phyloP scores from a whole-genome alignment of 116 monocot genomes.

The Thalassia testudinum region DNA sequence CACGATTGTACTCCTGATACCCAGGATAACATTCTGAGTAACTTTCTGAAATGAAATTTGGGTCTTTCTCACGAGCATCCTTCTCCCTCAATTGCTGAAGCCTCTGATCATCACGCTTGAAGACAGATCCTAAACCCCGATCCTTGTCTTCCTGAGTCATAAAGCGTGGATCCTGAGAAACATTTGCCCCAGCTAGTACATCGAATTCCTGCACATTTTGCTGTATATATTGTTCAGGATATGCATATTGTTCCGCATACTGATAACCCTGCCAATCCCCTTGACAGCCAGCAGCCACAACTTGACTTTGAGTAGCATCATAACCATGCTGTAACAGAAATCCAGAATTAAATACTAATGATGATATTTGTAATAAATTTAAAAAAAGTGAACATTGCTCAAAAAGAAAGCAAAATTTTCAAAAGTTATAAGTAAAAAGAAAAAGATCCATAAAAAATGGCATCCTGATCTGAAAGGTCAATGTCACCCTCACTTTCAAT shows the following conservation, averaged over 20 bases:
- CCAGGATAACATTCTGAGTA: conserved; percentile 98
- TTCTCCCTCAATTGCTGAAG: conserved; percentile 88
- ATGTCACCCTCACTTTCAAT: too few relatives aligned
- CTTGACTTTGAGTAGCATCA: conserved; percentile 68
- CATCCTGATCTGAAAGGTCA: too few relatives aligned
- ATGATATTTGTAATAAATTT: too few relatives aligned
- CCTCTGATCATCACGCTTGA: conserved; percentile 85
- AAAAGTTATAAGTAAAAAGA: too few relatives aligned
- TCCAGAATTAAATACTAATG: too few relatives aligned
- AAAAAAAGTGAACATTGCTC: too few relatives aligned
- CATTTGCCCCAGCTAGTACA: conserved; percentile 19
- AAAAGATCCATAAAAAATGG: too few relatives aligned
- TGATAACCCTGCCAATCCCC: conserved; percentile 86
- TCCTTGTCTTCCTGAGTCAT: conserved; percentile 98
- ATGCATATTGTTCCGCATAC: conserved; percentile 64
- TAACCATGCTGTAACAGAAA: conserved; percentile 77
- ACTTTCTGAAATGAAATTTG: conserved; percentile 96
- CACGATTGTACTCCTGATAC: conserved; percentile 90
- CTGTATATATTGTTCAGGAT: conserved; percentile 55
- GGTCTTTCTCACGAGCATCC: conserved; percentile 91
- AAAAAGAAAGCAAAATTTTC: too few relatives aligned
- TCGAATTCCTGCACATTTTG: conserved; percentile 50
- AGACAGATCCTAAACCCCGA: conserved; percentile 87
- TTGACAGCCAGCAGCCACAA: conserved; percentile 50
- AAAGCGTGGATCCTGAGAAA: conserved; percentile 54